These are phyloP conservation scores for Trichoderma breve DNA, from an alignment of 2,329 filamentous ascomycete genomes.

Conservation along the genomic window DNA sequence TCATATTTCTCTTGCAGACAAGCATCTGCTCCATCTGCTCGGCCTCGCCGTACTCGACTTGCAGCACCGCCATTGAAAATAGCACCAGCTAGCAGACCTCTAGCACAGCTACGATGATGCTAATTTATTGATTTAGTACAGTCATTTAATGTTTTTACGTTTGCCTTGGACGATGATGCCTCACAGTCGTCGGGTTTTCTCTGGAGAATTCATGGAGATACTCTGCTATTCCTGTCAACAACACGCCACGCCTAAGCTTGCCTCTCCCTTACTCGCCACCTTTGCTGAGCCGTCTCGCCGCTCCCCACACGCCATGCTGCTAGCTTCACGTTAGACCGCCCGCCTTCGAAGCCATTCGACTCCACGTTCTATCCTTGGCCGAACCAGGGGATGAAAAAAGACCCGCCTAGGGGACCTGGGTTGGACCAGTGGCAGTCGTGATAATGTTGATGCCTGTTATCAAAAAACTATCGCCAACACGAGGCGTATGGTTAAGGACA, in stretches of 20 bases:
- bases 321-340: constrained; percentile 4
- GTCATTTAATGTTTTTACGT: too few species aligned
- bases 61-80: background rate
- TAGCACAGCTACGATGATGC: background rate
- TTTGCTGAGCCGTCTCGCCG: background rate
- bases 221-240: background rate
- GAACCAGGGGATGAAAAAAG: background rate
- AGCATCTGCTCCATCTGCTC: background rate
- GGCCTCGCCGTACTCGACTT: background rate
- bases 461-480: background rate
- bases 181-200: background rate
- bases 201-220: background rate
- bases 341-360: background rate
- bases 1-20: background rate
- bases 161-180: too few species aligned
- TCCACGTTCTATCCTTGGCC: constrained; percentile 16
- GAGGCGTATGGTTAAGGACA: background rate
- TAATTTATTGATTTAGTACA: background rate
- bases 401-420: constrained; percentile 1
- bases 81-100: background rate
- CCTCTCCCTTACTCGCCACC: background rate
- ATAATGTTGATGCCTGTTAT: constrained; percentile 17
- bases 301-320: constrained; percentile 9
- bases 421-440: constrained; percentile 16
- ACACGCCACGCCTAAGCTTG: background rate